Conservation (phyloP, 805 yeast species). For the Brettanomyces bruxellensis region DNA sequence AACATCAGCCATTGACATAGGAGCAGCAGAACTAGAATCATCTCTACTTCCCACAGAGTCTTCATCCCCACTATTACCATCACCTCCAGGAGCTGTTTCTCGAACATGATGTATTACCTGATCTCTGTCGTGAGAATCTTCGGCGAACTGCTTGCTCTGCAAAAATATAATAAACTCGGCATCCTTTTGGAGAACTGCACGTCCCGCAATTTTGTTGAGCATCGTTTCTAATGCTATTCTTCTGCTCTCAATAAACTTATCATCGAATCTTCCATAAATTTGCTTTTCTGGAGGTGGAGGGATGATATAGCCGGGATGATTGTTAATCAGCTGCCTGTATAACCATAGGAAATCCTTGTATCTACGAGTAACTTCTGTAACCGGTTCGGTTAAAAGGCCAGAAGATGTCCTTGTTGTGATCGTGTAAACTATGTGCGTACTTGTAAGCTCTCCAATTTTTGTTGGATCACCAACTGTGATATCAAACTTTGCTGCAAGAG, state of each 20-base stretch:
- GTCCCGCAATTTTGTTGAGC: slow-evolving; percentile 63
- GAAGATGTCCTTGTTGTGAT: slow-evolving; percentile 56
- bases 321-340: slow-evolving; percentile 75
- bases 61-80: slow-evolving; percentile 24
- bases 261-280: slow-evolving; percentile 83
- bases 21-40: slow-evolving; percentile 6
- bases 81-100: slow-evolving; percentile 7
- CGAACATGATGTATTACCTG: slow-evolving; percentile 22
- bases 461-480: slow-evolving; percentile 84
- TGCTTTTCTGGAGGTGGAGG: slow-evolving; percentile 98
- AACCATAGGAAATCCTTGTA: slow-evolving; percentile 93
- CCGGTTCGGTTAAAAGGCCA: slow-evolving; percentile 25
- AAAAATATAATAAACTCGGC: slow-evolving; percentile 71
- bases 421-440: slow-evolving; percentile 81
- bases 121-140: slow-evolving; percentile 65
- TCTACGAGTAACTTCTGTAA: slow-evolving; percentile 64
- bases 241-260: slow-evolving; percentile 81
- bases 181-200: slow-evolving; percentile 53
- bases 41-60: slow-evolving; percentile 13
- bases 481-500: slow-evolving; percentile 32
- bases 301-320: slow-evolving; percentile 82
- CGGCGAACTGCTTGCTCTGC: slow-evolving; percentile 59
- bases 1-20: slow-evolving; percentile 20
- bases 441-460: slow-evolving; percentile 84
- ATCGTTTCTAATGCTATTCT: slow-evolving; percentile 77